These are phyloP conservation scores for Diplodia seriata DNA, from an alignment of 2,329 filamentous ascomycete genomes.

Conservation along the genomic window DNA sequence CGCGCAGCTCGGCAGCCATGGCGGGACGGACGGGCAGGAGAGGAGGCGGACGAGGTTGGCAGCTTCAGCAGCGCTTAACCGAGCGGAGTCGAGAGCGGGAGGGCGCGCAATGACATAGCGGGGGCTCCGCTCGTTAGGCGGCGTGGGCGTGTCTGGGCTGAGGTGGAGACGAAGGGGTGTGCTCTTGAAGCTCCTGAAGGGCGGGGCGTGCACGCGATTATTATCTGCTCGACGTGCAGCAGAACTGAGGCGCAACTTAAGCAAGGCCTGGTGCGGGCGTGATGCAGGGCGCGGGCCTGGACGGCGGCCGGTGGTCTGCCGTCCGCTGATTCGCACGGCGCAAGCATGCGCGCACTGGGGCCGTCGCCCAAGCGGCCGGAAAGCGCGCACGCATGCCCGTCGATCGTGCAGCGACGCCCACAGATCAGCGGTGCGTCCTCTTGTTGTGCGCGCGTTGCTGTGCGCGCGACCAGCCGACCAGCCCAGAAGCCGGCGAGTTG, in stretches of 20 bases:
- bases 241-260: constrained; percentile 4
- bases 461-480: too few species aligned
- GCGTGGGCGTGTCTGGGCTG: not conserved
- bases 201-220: constrained; percentile 15
- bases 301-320: not conserved
- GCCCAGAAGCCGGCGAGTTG: too few species aligned
- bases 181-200: not conserved
- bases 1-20: constrained; percentile 36
- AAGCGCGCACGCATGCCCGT: constrained; percentile 13
- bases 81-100: constrained; percentile 16
- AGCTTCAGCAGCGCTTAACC: constrained; percentile 10
- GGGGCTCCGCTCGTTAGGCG: constrained; percentile 3
- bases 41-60: not conserved
- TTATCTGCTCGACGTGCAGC: not conserved
- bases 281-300: constrained; percentile 1
- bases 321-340: constrained; percentile 15
- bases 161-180: constrained; percentile 14
- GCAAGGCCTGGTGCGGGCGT: not conserved
- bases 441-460: not conserved
- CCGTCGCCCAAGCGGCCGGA: constrained; percentile 13
- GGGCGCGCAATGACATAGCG: constrained; percentile 26
- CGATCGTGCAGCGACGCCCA: not conserved
- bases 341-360: not conserved
- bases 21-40: not conserved
- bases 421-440: not conserved